Base-by-base conservation (phyloP, 768 basidiomycete genomes). In the Lyophyllum atratum region DNA sequence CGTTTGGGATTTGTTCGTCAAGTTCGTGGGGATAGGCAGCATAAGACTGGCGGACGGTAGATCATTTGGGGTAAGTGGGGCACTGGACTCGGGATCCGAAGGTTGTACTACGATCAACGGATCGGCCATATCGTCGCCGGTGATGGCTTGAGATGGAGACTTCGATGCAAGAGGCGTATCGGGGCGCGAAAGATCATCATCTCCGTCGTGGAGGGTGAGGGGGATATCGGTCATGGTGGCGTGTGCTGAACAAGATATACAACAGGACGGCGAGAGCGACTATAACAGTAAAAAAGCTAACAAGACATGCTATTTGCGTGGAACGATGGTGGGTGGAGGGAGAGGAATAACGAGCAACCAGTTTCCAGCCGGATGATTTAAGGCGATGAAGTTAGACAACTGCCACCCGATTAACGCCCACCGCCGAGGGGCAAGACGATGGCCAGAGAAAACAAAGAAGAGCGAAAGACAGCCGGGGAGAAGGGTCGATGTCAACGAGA, bases 21-120 rank as follows among this genome's bases (percentile, higher is more conserved):
- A 72, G 4, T 67, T 68, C 2, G 73, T 68, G 19, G 79, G 75
- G 49, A 78, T 69, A 26, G 81, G 76, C n/a, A 80, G 62, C 46
- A 76, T 71, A 1, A 58, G 31, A 43, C 73, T 76, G 45, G 60
- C 24, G 26, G 70, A 53, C 33, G 46, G 45, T 46, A 24, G 12
- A 31, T 44, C 46, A 29, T 24, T 37, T 24, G 50, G 34, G 21
- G 49, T 33, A 22, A 39, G 42, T 11, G 45, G 15, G 25, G 51
- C 15, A n/a, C 29, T 43, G 25, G 43, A 17, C 37, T 59, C 58
- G n/a, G 54, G 15, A 14, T 55, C 42, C 5, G 63, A 53, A 26
- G 58, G 53, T 33, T 52, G 57, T 19, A 56, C 46, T 26, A 48
- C 42, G 49, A 51, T 55, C 33, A 43, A 25, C 19, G 43, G 50